Conservation (phyloP, 176 grass and related monocot species). For the Tillandsia fasciculata region DNA sequence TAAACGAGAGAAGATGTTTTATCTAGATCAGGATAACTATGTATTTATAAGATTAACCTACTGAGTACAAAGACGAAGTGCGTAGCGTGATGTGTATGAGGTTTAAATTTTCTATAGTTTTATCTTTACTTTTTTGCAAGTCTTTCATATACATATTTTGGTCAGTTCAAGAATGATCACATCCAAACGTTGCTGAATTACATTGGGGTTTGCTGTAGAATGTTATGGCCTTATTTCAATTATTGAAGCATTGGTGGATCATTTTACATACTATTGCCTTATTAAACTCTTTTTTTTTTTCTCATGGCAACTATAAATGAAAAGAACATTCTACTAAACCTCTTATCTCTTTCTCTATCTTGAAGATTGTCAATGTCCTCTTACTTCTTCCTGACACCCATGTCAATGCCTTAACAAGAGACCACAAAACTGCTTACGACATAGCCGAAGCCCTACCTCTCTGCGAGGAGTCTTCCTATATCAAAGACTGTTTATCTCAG, state of each 20-base stretch:
- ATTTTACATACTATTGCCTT: background rate
- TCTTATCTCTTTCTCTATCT: conserved; percentile 8
- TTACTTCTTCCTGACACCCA: conserved; percentile 81
- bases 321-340: conserved; percentile 1
- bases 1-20: background rate
- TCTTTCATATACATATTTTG: too few species aligned
- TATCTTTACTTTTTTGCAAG: too few species aligned
- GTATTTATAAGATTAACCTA: too few species aligned
- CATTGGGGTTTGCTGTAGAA: too few species aligned
- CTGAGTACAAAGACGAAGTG: too few species aligned
- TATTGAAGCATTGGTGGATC: too few species aligned
- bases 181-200: too few species aligned
- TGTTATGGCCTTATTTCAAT: too few species aligned
- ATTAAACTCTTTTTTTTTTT: background rate
- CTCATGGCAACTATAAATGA: background rate
- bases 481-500: conserved; percentile 77
- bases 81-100: too few species aligned
- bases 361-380: conserved; percentile 79
- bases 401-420: conserved; percentile 83
- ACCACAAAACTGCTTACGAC: conserved; percentile 87
- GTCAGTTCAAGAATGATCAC: too few species aligned
- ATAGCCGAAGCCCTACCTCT: conserved; percentile 82
- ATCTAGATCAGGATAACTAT: background rate
- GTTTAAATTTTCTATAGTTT: too few species aligned
- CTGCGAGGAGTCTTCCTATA: conserved; percentile 77